These are phyloP conservation scores for Panellus pusillus DNA, from an alignment of 768 basidiomycete species.

Conservation along the genomic window DNA sequence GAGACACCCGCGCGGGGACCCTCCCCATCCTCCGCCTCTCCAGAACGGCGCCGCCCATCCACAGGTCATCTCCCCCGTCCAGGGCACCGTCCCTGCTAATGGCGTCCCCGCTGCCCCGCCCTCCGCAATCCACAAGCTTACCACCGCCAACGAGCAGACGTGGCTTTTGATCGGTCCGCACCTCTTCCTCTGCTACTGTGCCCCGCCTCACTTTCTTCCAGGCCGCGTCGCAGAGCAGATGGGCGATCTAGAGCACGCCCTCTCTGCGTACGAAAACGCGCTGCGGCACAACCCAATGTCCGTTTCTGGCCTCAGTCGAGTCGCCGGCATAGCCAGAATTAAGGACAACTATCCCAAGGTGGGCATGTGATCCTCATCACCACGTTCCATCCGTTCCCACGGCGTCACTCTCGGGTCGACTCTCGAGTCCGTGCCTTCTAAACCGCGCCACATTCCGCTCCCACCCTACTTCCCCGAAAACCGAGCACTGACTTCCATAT, in stretches of 20 bases:
- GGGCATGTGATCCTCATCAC: constrained; percentile 28
- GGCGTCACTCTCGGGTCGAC: no score
- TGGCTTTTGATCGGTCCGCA: constrained; percentile 88
- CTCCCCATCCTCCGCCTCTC: constrained; percentile 17
- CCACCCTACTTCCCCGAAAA: constrained; percentile 6
- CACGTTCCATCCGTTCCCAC: no score
- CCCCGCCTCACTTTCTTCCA: constrained; percentile 36
- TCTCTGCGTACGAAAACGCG: constrained; percentile 92
- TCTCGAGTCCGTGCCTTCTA: constrained; percentile 12
- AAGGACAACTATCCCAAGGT: constrained; percentile 98
- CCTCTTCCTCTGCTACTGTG: constrained; percentile 11
- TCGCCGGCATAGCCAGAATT: constrained; percentile 95
- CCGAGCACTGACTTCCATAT: constrained; percentile 19
- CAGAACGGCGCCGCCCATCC: constrained; percentile 43
- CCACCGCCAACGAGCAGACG: constrained; percentile 88
- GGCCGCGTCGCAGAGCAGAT: constrained; percentile 95
- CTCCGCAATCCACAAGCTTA: constrained; percentile 71
- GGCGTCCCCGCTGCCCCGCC: constrained; percentile 30
- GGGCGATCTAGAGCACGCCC: constrained; percentile 89
- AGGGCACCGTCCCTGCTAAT: constrained; percentile 29
- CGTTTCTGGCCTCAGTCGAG: constrained; percentile 86
- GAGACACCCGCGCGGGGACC: constrained; percentile 6
- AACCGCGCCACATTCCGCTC: constrained; percentile 21
- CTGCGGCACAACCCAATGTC: constrained; percentile 94
- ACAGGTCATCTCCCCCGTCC: constrained; percentile 49